These are phyloP conservation scores for Sechiopsis laciniata DNA, from an alignment of 306 rosid genomes.

Conservation along the genomic window DNA sequence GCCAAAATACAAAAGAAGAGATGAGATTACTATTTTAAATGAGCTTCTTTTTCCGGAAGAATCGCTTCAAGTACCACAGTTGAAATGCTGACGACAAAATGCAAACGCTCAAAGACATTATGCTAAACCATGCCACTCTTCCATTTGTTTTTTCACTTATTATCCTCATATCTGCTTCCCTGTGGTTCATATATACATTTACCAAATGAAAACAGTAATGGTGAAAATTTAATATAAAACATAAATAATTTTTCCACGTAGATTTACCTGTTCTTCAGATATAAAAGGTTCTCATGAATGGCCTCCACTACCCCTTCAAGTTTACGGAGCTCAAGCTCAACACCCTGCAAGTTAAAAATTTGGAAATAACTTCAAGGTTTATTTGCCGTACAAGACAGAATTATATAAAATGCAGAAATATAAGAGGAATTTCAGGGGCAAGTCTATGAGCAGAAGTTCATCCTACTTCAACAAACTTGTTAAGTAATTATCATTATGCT, in stretches of 20 bases:
- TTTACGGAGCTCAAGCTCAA: conserved; percentile 82
- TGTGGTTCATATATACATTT: conserved; percentile 18
- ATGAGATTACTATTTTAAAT: conserved; percentile 23
- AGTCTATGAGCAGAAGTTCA: no score
- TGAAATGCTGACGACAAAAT: conserved; percentile 67
- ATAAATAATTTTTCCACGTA: not conserved
- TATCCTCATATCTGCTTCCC: conserved; percentile 85
- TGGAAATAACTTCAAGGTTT: not conserved
- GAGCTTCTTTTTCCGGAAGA: conserved; percentile 90
- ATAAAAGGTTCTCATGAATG: conserved; percentile 71
- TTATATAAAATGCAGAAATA: not conserved
- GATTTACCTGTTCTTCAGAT: conserved; percentile 67
- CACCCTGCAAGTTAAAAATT: conserved; percentile 41
- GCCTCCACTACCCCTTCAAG: conserved; percentile 91
- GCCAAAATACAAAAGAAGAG: not conserved
- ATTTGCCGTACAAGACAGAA: not conserved
- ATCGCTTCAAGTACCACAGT: conserved; percentile 76
- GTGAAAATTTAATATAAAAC: no score
- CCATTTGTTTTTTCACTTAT: conserved; percentile 72
- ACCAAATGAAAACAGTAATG: no score
- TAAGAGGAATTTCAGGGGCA: no score
- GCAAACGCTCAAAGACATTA: conserved; percentile 74
- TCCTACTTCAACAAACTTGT: not conserved
- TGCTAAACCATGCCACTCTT: conserved; percentile 78
- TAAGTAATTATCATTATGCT: no score